Evolutionary conservation across 192 early-diverging fungal species (phyloP), one percentile per base, ranked within the genome.

Genomic region (Coemansia nantahalensis): DNA sequence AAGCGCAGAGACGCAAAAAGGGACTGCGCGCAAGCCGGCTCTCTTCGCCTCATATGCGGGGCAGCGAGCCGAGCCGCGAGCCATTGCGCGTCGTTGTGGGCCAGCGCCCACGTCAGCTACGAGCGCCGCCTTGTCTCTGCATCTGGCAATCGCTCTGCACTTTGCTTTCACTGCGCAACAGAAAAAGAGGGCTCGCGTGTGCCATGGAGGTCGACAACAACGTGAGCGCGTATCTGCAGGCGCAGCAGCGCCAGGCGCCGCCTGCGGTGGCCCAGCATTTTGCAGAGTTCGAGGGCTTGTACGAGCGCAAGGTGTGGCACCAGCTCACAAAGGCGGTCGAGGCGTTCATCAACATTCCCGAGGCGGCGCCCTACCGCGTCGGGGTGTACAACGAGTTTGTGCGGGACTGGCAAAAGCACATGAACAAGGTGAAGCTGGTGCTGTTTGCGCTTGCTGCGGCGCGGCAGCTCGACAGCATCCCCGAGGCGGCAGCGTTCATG

Each of bases 281-380:
- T 73, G 62, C 68, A 38, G 80, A 82, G 24, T 98, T 97, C 76
- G 92, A 93, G 49, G 90, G 93, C 41, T 78, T 94, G 18, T 94
- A 98, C 63, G 97, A 98, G 72, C 78, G 84, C 61, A 99, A 97
- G 94, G 64, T 99, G 48, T 99, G 94, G 94, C 97, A 99, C 65
- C 97, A 99, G 67, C 80, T 99, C 45, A 98, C 95, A 21, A 40
- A 86, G 33, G 77, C 76, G 30, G 78, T 98, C 2, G 79, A 90
- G 37, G 81, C 83, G 41, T 95, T 95, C 57, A 79, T 93, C 52
- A 81, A 79, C 52, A 67, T 84, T 16, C 90, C 92, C 19, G 80
- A 81, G 22, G 88, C 96, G 8, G 83, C 80, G 43, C 74, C 86
- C 10, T 84, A 82, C 66, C 86, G 94, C 42, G 79, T 95, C 24